Percentiles rank a stretch among this genome's conserved stretches.
Conservation (phyloP, 108 stramenopile genomes). For the Nitzschia sp. region DNA sequence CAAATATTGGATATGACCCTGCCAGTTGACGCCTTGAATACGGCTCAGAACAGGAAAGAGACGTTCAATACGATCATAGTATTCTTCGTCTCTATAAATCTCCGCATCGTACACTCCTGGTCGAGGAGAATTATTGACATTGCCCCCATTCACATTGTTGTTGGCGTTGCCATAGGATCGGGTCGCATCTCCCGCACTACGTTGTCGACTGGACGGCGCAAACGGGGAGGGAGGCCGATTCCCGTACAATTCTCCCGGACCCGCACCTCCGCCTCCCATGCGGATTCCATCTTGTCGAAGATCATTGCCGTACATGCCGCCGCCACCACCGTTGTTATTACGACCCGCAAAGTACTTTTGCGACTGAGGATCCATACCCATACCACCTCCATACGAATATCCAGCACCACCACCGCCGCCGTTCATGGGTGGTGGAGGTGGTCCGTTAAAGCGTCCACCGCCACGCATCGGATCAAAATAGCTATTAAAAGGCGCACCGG, state of each 20-base stretch:
- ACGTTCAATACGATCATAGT: background rate
- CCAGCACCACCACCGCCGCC: background rate
- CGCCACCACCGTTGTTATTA: background rate
- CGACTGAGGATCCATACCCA: background rate
- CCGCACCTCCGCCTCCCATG: no score
- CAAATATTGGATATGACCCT: background rate
- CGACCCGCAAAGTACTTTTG: background rate
- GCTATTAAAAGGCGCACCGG: no score
- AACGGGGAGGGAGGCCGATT: no score
- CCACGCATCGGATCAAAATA: no score
- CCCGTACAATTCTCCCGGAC: no score
- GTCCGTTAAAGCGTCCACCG: background rate
- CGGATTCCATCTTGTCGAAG: no score
- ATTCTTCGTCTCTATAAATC: background rate
- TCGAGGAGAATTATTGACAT: no score
- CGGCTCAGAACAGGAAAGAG: conserved; percentile 5
- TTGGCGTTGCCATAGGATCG: background rate
- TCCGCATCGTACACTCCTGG: background rate
- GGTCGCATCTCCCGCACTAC: background rate
- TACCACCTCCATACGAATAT: no score
- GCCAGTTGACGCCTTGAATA: background rate
- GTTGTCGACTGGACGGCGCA: no score
- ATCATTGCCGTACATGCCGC: background rate
- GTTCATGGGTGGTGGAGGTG: background rate
- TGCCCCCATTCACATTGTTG: no score